Percentiles rank a stretch among this genome's conserved stretches.
Evolutionary conservation across 495 filamentous ascomycete genomes (phyloP).

Genomic region (Bombardia bombarda): DNA sequence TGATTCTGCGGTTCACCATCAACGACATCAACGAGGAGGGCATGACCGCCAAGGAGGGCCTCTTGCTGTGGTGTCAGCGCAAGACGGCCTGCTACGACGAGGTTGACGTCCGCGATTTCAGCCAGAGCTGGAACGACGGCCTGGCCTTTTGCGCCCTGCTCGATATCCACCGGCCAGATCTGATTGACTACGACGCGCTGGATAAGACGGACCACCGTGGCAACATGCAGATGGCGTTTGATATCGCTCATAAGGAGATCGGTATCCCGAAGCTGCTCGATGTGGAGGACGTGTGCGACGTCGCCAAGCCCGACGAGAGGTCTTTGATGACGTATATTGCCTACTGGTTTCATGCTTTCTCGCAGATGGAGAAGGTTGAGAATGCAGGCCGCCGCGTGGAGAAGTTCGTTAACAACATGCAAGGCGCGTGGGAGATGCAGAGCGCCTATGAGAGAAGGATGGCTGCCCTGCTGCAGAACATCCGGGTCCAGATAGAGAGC

Average conservation of each 20-base stretch:
- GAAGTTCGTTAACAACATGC: slow-evolving; percentile 98
- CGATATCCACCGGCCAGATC: slow-evolving; percentile 92
- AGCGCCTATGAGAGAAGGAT: slow-evolving; percentile 87
- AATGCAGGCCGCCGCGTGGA: slow-evolving; percentile 94
- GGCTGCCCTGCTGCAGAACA: slow-evolving; percentile 64
- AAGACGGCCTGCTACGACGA: slow-evolving; percentile 98
- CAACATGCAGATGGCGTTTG: slow-evolving; percentile 96
- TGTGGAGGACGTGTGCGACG: slow-evolving; percentile 97
- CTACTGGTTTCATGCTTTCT: slow-evolving; percentile 99
- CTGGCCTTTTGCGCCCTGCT: slow-evolving; percentile 92
- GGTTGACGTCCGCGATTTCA: slow-evolving; percentile 91
- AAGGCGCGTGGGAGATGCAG: slow-evolving; percentile 99
- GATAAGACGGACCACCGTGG: slow-evolving; percentile 93
- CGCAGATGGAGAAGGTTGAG: slow-evolving; percentile 94
- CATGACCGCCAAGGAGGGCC: slow-evolving; percentile 92
- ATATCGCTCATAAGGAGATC: slow-evolving; percentile 91
- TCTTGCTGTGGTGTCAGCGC: slow-evolving; percentile 93
- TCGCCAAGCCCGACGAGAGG: slow-evolving; percentile 89
- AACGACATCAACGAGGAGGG: slow-evolving; percentile 98
- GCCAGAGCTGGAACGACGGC: slow-evolving; percentile 91
- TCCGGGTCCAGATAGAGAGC: slow-evolving; percentile 58
- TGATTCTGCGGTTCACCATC: slow-evolving; percentile 96
- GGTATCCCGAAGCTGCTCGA: slow-evolving; percentile 93
- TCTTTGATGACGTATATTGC: slow-evolving; percentile 99
- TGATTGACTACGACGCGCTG: slow-evolving; percentile 91